Evolutionary conservation across 805 yeast species (phyloP).

Genomic region (Cephaloascus fragrans): DNA sequence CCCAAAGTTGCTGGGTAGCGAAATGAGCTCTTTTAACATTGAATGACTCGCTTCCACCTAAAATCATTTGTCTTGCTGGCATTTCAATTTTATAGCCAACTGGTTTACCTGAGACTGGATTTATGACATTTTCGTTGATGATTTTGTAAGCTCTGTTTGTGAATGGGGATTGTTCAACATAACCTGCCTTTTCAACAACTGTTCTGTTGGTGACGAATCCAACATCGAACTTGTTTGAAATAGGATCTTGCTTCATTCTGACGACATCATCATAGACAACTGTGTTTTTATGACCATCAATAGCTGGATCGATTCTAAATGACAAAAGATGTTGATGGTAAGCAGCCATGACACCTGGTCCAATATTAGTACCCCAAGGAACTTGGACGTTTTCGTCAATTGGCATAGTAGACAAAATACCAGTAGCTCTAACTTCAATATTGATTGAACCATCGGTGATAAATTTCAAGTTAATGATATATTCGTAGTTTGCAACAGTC

Average conservation of each 20-base stretch:
- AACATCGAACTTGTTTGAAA: conserved; percentile 54
- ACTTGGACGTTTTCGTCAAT: conserved; percentile 58
- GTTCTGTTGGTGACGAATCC: conserved; percentile 61
- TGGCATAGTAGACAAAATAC: conserved; percentile 79
- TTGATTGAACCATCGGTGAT: conserved; percentile 73
- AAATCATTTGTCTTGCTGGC: conserved; percentile 70
- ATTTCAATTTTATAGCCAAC: conserved; percentile 67
- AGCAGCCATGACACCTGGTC: conserved; percentile 76
- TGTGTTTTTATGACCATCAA: conserved; percentile 73
- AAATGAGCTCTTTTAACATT: conserved; percentile 64
- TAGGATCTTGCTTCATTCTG: conserved; percentile 44
- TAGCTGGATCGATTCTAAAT: conserved; percentile 73
- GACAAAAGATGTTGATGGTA: conserved; percentile 77
- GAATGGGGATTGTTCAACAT: conserved; percentile 65
- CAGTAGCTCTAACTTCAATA: conserved; percentile 78
- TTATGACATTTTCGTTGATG: conserved; percentile 63
- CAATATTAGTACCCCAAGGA: conserved; percentile 69
- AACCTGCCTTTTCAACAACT: conserved; percentile 60
- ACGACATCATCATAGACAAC: conserved; percentile 63
- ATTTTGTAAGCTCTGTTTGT: conserved; percentile 68
- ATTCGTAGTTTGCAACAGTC: conserved; percentile 80
- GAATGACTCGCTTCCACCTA: conserved; percentile 54
- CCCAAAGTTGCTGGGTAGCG: conserved; percentile 77
- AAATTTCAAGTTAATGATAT: conserved; percentile 60
- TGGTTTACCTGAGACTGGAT: conserved; percentile 59